Conservation (phyloP, 805 yeast species). For the Lachancea nothofagi region DNA sequence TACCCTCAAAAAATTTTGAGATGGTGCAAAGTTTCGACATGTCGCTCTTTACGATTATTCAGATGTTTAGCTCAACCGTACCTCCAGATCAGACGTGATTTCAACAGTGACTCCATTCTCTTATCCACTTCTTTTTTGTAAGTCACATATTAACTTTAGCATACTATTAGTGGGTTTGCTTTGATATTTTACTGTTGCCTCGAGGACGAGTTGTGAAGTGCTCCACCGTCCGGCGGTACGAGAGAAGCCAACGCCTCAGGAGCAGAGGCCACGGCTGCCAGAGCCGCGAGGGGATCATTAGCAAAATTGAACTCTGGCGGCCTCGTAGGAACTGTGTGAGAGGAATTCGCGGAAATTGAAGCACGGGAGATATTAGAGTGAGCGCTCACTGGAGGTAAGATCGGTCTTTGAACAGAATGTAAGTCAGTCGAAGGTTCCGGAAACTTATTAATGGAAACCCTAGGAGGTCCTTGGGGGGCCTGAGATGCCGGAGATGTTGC, state of each 20-base stretch:
- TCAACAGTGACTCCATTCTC: too few species aligned
- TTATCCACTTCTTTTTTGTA: too few species aligned
- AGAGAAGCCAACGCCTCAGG: slow-evolving; percentile 21
- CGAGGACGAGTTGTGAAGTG: not conserved
- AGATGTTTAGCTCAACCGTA: too few species aligned
- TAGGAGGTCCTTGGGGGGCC: slow-evolving; percentile 1
- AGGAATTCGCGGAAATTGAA: not conserved
- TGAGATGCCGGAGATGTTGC: slow-evolving; percentile 2
- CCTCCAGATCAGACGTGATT: too few species aligned
- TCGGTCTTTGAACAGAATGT: not conserved
- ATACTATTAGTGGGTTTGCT: not conserved
- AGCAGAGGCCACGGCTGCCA: slow-evolving; percentile 36
- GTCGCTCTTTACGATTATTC: not conserved
- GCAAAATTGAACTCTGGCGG: slow-evolving; percentile 21
- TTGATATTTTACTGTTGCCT: not conserved
- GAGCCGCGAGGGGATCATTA: slow-evolving; percentile 34
- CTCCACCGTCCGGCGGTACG: slow-evolving; percentile 8
- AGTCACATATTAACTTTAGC: too few species aligned
- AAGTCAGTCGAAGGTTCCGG: slow-evolving; percentile 1
- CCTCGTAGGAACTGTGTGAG: not conserved
- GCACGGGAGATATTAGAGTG: slow-evolving; percentile 2
- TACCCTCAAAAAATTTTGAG: not conserved
- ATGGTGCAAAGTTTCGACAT: not conserved
- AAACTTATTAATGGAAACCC: slow-evolving; percentile 2
- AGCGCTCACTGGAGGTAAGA: slow-evolving; percentile 12